Percentiles rank a stretch among this genome's conserved stretches.
Conservation (phyloP, 805 yeast species). For the Cyberlindnera euphorbiae region DNA sequence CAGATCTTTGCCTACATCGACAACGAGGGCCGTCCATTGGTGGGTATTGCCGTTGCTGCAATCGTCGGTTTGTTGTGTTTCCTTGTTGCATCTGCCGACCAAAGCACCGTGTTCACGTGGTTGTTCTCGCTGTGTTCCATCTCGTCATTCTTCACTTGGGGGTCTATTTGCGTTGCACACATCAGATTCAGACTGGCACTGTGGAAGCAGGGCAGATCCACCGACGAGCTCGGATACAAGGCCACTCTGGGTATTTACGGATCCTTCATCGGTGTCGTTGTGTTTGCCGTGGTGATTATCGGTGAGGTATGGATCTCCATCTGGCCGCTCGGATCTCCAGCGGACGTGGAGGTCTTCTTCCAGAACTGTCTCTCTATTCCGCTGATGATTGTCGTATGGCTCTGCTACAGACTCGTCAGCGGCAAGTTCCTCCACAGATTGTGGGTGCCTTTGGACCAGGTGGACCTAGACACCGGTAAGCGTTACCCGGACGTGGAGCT, state of each 20-base stretch:
- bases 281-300: conserved; percentile 55
- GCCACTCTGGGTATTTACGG: conserved; percentile 68
- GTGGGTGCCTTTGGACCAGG: conserved; percentile 38
- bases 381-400: conserved; percentile 32
- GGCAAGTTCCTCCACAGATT: conserved; percentile 37
- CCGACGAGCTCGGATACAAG: conserved; percentile 60
- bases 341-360: conserved; percentile 33
- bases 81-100: conserved; percentile 46
- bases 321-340: conserved; percentile 48
- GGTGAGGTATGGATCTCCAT: conserved; percentile 83
- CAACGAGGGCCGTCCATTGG: conserved; percentile 63
- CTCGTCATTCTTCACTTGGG: conserved; percentile 61
- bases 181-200: conserved; percentile 62
- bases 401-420: conserved; percentile 24
- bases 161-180: conserved; percentile 53
- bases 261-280: conserved; percentile 52
- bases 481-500: conserved; percentile 56
- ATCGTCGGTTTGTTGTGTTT: conserved; percentile 55
- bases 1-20: conserved; percentile 56
- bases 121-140: conserved; percentile 57
- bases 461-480: conserved; percentile 64
- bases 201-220: conserved; percentile 56
- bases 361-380: conserved; percentile 37
- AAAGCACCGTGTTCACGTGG: conserved; percentile 60
- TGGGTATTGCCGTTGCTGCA: conserved; percentile 46